Evolutionary conservation across 257 asterid genomes (phyloP), one percentile per base, ranked within the genome.

Genomic region (Solanum pennellii): DNA sequence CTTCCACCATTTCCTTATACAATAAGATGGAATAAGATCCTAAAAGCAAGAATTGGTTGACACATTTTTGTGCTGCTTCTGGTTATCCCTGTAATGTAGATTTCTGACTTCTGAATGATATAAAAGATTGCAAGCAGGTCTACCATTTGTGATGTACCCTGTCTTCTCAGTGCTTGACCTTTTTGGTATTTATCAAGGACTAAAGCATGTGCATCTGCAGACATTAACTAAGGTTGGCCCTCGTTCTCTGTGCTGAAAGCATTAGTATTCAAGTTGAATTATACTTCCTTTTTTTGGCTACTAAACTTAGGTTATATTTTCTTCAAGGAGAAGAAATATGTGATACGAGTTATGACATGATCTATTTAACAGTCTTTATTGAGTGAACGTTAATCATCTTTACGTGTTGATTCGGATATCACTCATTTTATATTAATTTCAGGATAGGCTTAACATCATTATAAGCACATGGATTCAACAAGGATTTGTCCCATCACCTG

Each of bases 201-300:
- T 97, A 75, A 95, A 96, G 87, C 96, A 97, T 87, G 98, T 96
- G 77, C 99, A 97, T 94, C 94, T 97, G 88, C 99, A 94, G 88
- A 97, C 99, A 76, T 89, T 97, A 87, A 96, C 99, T 86, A 96
- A 93, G 99, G 99, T 97, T 86, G 85, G 94, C 90, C 87, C 74
- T 86, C 83, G 44, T 39, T 60, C 35, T 89, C 33, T 45, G 23
- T 42, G 44, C 83, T 23, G 59, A 62, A 86, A 86, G 25, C 29
- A 47, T 47, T 31, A 9, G 66, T 80, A 16, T 29, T 47, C 84
- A 79, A 79, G 39, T 79, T 79, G 41, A 77, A 47, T 47, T 45
- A 45, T 79, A 27, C 66, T 9, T 0, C 66, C 59, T 45, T 79
- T 25, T 39, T 42, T 42, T 15, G 35, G 41, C 39, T 7, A 42